phyloP scores from a whole-genome alignment of 2,329 filamentous ascomycete genomes.

The Periglandula ipomoeae region DNA sequence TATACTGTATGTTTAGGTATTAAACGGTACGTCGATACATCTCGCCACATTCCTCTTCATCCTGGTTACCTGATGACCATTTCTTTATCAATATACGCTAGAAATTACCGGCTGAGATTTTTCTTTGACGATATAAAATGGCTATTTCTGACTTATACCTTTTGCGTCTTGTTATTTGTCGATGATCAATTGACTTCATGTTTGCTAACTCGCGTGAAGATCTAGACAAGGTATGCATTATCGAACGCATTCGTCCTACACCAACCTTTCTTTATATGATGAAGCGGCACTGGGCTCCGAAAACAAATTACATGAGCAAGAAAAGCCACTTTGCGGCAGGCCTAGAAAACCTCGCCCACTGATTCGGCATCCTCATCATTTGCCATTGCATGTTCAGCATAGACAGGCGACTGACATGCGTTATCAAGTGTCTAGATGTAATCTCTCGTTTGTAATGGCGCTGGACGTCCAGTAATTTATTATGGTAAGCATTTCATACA shows the following conservation, averaged over 20 bases:
- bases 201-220: conserved; percentile 22
- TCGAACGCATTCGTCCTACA: conserved; percentile 10
- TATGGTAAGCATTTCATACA: conserved; percentile 1
- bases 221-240: conserved; percentile 25
- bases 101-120: conserved; percentile 91
- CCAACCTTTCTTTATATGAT: conserved; percentile 54
- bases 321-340: conserved; percentile 91
- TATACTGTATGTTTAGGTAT: no score
- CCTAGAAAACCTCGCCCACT: conserved; percentile 99
- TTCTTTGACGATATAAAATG: conserved; percentile 73
- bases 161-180: no score
- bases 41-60: not conserved
- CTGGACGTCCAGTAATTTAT: not conserved
- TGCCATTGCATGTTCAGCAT: not conserved
- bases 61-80: conserved; percentile 46
- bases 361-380: conserved; percentile 36
- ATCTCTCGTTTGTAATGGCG: not conserved
- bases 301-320: conserved; percentile 59
- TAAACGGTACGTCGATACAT: not conserved
- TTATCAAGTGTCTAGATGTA: not conserved
- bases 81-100: conserved; percentile 64
- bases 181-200: no score
- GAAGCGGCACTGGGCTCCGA: conserved; percentile 98
- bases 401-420: not conserved
- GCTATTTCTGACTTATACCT: conserved; percentile 85